These are phyloP conservation scores for Sporisorium reilianum DNA, from an alignment of 1,284 basidiomycete species.

Conservation along the genomic window DNA sequence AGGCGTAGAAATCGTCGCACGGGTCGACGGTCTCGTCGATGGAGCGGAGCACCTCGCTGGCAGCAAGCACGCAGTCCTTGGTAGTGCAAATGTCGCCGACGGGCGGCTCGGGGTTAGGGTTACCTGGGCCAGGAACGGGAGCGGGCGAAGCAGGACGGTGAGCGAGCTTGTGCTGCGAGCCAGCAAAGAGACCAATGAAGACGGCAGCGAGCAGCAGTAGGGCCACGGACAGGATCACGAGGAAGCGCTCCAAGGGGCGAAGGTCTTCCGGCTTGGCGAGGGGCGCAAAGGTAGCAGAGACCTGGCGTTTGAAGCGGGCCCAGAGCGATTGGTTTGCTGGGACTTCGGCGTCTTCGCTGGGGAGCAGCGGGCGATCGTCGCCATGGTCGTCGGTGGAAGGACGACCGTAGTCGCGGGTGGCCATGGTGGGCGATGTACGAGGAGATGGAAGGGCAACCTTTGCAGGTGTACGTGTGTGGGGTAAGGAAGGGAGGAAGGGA, in stretches of 20 bases:
- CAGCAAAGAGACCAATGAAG: slow-evolving; percentile 86
- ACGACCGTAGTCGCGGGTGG: slow-evolving; percentile 45
- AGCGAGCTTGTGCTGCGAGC: slow-evolving; percentile 70
- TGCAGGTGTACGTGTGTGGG: slow-evolving; percentile 4
- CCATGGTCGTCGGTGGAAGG: slow-evolving; percentile 48
- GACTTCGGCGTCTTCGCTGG: slow-evolving; percentile 6
- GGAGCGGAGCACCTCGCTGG: slow-evolving; percentile 83
- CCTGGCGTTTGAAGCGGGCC: slow-evolving; percentile 42
- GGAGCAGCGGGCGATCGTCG: slow-evolving; percentile 44
- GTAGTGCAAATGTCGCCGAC: slow-evolving; percentile 76
- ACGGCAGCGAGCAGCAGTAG: slow-evolving; percentile 84
- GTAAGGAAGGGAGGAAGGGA: slow-evolving; percentile 1
- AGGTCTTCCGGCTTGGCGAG: slow-evolving; percentile 76
- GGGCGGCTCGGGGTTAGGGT: slow-evolving; percentile 62
- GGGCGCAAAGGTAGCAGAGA: slow-evolving; percentile 49
- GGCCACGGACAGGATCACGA: slow-evolving; percentile 80
- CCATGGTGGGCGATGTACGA: slow-evolving; percentile 20
- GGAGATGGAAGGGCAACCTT: not conserved
- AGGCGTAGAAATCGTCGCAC: slow-evolving; percentile 95
- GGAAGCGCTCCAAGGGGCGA: slow-evolving; percentile 84
- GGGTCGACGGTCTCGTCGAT: slow-evolving; percentile 88
- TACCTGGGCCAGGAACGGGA: slow-evolving; percentile 37
- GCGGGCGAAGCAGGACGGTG: slow-evolving; percentile 56
- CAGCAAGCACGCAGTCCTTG: slow-evolving; percentile 83
- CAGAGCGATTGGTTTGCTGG: slow-evolving; percentile 22